Conservation (phyloP, 345 rosid species). For the Gossypium arboreum region DNA sequence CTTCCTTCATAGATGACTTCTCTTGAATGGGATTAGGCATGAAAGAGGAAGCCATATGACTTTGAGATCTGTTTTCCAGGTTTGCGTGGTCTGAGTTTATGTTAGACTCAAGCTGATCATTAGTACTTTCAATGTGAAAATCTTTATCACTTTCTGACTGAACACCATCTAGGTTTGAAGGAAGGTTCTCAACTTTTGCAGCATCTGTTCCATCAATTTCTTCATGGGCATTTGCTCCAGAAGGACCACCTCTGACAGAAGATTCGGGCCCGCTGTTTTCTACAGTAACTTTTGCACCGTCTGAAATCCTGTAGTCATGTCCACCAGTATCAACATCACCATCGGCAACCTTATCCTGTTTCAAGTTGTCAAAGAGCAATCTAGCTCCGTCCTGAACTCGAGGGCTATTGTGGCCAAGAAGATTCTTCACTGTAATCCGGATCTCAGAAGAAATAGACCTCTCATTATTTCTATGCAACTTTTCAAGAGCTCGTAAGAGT, state of each 20-base stretch:
- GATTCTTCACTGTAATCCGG: constrained; percentile 58
- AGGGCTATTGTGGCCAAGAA: constrained; percentile 57
- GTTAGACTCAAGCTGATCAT: constrained; percentile 22
- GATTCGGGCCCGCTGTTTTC: constrained; percentile 34
- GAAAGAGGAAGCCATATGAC: constrained; percentile 25
- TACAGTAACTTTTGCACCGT: constrained; percentile 20
- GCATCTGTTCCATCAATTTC: constrained; percentile 37
- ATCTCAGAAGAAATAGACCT: constrained; percentile 69
- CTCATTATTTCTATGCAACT: constrained; percentile 59
- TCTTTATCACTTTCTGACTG: constrained; percentile 36
- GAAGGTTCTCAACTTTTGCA: constrained; percentile 29
- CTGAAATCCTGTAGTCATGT: constrained; percentile 28
- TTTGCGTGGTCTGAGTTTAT: constrained; percentile 22
- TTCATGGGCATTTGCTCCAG: constrained; percentile 29
- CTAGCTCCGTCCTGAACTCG: constrained; percentile 70
- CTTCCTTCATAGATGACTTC: constrained; percentile 34
- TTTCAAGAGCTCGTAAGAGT: constrained; percentile 65
- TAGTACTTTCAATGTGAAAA: constrained; percentile 31
- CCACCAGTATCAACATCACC: constrained; percentile 28
- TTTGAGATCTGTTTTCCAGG: constrained; percentile 33
- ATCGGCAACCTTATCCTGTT: constrained; percentile 32
- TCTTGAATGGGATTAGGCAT: constrained; percentile 42
- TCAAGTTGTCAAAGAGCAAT: constrained; percentile 59
- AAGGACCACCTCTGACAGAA: constrained; percentile 32
- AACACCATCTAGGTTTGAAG: constrained; percentile 32